Conservation (phyloP, 495 filamentous ascomycete species). For the Trichocladium uniseriatum region DNA sequence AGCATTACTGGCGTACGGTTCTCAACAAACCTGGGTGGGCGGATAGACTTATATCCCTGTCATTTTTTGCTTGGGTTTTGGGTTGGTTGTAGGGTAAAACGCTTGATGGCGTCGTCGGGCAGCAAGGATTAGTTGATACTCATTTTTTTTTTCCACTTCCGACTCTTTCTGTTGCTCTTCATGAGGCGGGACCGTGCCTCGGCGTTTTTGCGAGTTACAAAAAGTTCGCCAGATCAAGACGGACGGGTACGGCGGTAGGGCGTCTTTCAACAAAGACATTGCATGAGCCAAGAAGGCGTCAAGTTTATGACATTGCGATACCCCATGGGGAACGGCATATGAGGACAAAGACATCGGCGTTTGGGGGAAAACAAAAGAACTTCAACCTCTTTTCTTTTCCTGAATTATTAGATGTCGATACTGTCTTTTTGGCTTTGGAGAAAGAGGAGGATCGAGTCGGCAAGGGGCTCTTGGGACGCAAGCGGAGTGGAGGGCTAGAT, state of each 20-base stretch:
- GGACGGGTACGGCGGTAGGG: slow-evolving; percentile 15
- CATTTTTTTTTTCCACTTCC: slow-evolving; percentile 3
- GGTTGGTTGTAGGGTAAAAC: slow-evolving; percentile 12
- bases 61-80: slow-evolving; percentile 12
- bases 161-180: no score
- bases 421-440: slow-evolving; percentile 21
- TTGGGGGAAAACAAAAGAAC: slow-evolving; percentile 37
- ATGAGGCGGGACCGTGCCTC: no score
- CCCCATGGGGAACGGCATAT: slow-evolving; percentile 28
- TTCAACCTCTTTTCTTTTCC: slow-evolving; percentile 40
- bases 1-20: slow-evolving; percentile 34
- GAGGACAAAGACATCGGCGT: slow-evolving; percentile 30
- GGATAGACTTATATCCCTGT: slow-evolving; percentile 28
- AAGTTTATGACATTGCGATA: slow-evolving; percentile 28
- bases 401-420: slow-evolving; percentile 26
- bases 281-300: slow-evolving; percentile 27
- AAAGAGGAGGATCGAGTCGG: slow-evolving; percentile 5
- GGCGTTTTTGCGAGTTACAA: slow-evolving; percentile 19
- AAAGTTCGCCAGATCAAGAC: slow-evolving; percentile 17
- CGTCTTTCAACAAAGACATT: slow-evolving; percentile 40
- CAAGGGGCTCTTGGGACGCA: no score
- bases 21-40: slow-evolving; percentile 34
- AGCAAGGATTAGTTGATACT: slow-evolving; percentile 2
- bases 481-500: no score
- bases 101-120: slow-evolving; percentile 8